phyloP scores from a whole-genome alignment of 2,329 filamentous ascomycete species.

The Arthroderma sp. region DNA sequence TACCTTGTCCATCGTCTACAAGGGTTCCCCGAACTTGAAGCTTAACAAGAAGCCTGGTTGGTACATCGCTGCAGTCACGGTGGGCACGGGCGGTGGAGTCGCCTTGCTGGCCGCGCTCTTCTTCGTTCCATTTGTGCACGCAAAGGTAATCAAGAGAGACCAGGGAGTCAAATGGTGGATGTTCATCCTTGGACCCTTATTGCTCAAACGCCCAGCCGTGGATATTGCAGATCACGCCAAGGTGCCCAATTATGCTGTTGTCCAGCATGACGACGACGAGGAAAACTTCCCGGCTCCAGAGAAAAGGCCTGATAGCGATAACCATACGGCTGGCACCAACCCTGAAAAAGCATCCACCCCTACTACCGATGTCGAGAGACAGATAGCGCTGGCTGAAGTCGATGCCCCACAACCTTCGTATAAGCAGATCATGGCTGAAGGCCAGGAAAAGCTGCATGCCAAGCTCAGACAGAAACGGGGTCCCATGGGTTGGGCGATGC shows the following conservation, averaged over 20 bases:
- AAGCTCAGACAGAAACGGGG: constrained; percentile 50
- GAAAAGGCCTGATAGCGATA: constrained; percentile 13
- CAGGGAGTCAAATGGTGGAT: constrained; percentile 50
- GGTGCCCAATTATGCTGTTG: constrained; percentile 64
- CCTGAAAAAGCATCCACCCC: constrained; percentile 17
- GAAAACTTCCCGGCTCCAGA: constrained; percentile 25
- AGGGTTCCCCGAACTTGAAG: constrained; percentile 57
- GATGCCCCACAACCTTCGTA: constrained; percentile 46
- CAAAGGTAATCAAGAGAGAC: constrained; percentile 57
- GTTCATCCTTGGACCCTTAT: constrained; percentile 49
- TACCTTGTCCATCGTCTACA: constrained; percentile 67
- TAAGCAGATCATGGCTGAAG: constrained; percentile 47
- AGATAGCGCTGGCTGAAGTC: constrained; percentile 22
- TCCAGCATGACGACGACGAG: constrained; percentile 51
- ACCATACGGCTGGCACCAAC: constrained; percentile 15
- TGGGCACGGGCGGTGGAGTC: constrained; percentile 51
- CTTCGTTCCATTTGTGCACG: constrained; percentile 59
- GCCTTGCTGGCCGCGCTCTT: constrained; percentile 49
- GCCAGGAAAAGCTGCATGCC: constrained; percentile 46
- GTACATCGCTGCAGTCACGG: constrained; percentile 54
- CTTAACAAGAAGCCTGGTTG: constrained; percentile 50
- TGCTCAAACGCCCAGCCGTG: constrained; percentile 47
- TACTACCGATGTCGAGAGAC: constrained; percentile 22
- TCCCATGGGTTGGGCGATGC: constrained; percentile 70
- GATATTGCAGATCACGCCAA: constrained; percentile 40